Base-by-base conservation (phyloP, 2,329 filamentous ascomycete species). In the Elsinoe perseae region DNA sequence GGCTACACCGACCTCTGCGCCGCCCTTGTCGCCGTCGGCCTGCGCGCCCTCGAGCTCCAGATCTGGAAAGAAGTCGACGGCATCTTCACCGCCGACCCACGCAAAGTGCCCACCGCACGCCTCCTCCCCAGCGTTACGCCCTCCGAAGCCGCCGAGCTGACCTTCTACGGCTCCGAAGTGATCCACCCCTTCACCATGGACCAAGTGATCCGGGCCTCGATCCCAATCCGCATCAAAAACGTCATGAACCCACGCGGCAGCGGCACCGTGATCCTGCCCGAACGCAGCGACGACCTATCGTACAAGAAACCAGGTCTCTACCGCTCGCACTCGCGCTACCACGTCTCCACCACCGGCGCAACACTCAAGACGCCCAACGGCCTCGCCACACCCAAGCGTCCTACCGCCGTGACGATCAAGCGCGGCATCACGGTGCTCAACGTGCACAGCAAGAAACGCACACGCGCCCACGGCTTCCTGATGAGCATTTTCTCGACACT, bases 101-200 rank as follows among this genome's bases (percentile, higher is more conserved):
- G 86, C 64, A 95, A 93, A 71, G 89, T 95, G 36, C 91, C 92
- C 2, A 97, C 92, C 0, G 95, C 93, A n/a, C 80, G 86, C 46
- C 78, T 98, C n/a, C 80, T 98, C 43, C 75, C 85, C 9, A 85
- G 85, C 55, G 95, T 98, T 68, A 96, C 92, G 2, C 93, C 93
- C 0, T 86, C 89, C 8, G 93, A 98, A 72, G 93, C 93, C 1
- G 92, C 93, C 10, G 93, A 98, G 72, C 77, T 98, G 74, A 97
- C 93, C 20, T 80, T 78, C 62, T 79, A 79, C 62, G 77, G 77
- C 57, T 77, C 91, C 59, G 93, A 98, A 71, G 93, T 98, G 68
- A 98, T 98, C 64, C 93, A 98, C 70, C 93, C 95, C 62, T 86
- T 96, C 69, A 98, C 93, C 65, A 97, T 98, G 91, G 92, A 97